These are phyloP conservation scores for Onygenales sp. DNA, from an alignment of 2,329 filamentous ascomycete genomes.

Conservation along the genomic window DNA sequence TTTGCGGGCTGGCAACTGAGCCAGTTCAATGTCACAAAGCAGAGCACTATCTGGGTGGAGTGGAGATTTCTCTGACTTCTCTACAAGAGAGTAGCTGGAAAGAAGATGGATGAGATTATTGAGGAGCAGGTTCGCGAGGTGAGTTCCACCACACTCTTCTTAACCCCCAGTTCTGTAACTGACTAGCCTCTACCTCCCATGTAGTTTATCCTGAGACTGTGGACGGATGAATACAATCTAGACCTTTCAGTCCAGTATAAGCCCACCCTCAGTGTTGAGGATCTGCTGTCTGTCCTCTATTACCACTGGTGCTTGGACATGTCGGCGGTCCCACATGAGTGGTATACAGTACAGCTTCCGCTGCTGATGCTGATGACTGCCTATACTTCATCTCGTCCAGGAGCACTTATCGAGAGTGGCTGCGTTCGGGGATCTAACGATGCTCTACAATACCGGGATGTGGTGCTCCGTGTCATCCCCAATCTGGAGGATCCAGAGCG, in stretches of 20 bases:
- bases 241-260: too few species aligned
- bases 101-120: slow-evolving; percentile 5
- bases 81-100: slow-evolving; percentile 3
- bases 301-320: slow-evolving; percentile 2
- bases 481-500: background rate
- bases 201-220: background rate
- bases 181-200: background rate
- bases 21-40: background rate
- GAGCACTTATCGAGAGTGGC: slow-evolving; percentile 1
- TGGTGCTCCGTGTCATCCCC: background rate
- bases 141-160: background rate
- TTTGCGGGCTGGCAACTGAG: too few species aligned
- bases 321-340: background rate
- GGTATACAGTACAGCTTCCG: slow-evolving; percentile 1
- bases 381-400: background rate
- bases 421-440: background rate
- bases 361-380: slow-evolving; percentile 1
- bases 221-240: background rate
- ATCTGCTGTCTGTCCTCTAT: background rate
- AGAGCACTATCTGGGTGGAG: background rate
- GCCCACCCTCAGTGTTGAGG: background rate
- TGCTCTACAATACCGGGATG: background rate
- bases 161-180: background rate
- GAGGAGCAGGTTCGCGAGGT: slow-evolving; percentile 4
- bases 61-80: background rate